Evolutionary conservation across 2,329 filamentous ascomycete genomes (phyloP).

Genomic region (Ophiocordyceps camponoti-floridani): DNA sequence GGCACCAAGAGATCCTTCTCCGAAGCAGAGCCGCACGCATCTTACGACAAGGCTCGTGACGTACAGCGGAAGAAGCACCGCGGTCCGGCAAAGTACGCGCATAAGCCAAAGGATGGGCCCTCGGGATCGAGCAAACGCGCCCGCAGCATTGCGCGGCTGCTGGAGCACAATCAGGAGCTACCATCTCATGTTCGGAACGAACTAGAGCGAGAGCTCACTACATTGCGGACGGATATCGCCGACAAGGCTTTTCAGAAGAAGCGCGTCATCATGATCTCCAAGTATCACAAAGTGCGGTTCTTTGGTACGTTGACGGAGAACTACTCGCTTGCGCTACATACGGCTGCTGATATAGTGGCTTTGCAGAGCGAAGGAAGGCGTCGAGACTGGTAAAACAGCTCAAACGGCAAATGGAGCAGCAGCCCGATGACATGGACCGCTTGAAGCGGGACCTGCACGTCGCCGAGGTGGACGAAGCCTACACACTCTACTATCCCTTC

Average conservation of each 20-base stretch:
- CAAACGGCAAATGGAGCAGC: conserved; percentile 34
- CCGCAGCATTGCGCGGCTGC: conserved; percentile 48
- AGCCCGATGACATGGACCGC: conserved; percentile 29
- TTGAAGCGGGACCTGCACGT: conserved; percentile 43
- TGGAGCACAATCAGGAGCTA: conserved; percentile 42
- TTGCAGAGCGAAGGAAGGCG: conserved; percentile 53
- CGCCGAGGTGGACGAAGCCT: conserved; percentile 57
- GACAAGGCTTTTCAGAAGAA: conserved; percentile 41
- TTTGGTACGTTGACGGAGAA: conserved; percentile 37
- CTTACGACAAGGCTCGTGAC: not conserved
- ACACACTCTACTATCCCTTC: conserved; percentile 55
- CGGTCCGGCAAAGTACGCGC: conserved; percentile 9
- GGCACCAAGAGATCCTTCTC: conserved; percentile 13
- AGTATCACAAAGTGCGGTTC: conserved; percentile 72
- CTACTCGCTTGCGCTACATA: not conserved
- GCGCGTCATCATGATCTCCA: conserved; percentile 52
- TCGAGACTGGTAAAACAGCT: conserved; percentile 47
- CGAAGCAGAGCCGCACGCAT: conserved; percentile 8
- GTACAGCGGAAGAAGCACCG: conserved; percentile 17
- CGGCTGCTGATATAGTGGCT: not conserved
- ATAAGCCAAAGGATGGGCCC: conserved; percentile 25
- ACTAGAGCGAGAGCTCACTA: conserved; percentile 52
- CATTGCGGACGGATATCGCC: conserved; percentile 45
- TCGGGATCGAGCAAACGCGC: conserved; percentile 54
- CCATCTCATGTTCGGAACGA: conserved; percentile 51